Base-by-base conservation (phyloP, 805 yeast species). In the Saccharomycopsis babjevae region DNA sequence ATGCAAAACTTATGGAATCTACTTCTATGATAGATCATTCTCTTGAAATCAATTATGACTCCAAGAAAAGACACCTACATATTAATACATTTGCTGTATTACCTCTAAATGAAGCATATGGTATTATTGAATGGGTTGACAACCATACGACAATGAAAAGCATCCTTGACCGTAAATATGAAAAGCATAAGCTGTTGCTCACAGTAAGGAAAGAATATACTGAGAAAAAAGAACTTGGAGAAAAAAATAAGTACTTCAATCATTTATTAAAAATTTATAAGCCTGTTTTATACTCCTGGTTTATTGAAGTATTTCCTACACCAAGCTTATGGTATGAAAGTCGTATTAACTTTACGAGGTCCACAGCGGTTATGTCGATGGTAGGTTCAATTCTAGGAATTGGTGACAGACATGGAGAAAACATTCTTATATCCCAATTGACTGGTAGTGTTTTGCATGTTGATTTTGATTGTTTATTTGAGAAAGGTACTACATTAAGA, bases 361-460 rank as follows among this genome's bases (percentile, higher is more conserved):
- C 97, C 0, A 77, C 88, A 32, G 97, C 97, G 0, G 98, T 93
- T 0, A 94, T 96, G 99, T 91, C 97, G 0, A 90, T 94, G 77
- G 96, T 93, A 5, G 99, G 99, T 0, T 89, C 89, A 70, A 83
- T 94, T 55, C 77, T 94, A 32, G 99, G 99, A 8, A 78, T 94
- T 57, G 99, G 99, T 28, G 99, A 94, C 72, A 79, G 99, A 46
- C 99, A 94, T 70, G 88, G 97, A 66, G 99, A 94, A 69, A 94
- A 94, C 68, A 83, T 94, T 22, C 73, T 94, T 59, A 75, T 93
- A 43, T 80, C 85, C 67, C 85, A 86, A 63, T 80, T 78, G 50
- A 80, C 85, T 3, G 99, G 99, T 1, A 83, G 83, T 8, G 83
- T 90, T 0, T 73, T 94, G 64, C 99, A 94, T 71, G 97, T 94